Conservation (phyloP, 495 filamentous ascomycete genomes). For the Massariosphaeria phaeospora region DNA sequence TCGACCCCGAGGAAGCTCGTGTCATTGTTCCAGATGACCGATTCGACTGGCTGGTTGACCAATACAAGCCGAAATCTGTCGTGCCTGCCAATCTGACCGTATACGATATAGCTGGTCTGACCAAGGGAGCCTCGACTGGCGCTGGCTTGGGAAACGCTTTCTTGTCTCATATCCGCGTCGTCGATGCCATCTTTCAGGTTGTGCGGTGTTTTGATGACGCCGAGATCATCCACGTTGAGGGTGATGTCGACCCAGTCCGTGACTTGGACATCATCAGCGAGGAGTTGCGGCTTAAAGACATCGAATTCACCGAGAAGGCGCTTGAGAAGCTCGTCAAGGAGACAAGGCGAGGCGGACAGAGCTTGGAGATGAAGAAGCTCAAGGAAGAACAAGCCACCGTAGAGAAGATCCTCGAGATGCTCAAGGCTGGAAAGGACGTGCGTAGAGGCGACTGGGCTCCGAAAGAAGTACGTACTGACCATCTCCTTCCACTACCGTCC, state of each 20-base stretch:
- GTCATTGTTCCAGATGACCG: slow-evolving; percentile 96
- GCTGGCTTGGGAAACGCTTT: slow-evolving; percentile 97
- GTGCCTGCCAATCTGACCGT: slow-evolving; percentile 97
- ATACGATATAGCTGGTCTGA: slow-evolving; percentile 98
- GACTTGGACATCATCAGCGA: slow-evolving; percentile 96
- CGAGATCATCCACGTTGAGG: slow-evolving; percentile 99
- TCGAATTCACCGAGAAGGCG: slow-evolving; percentile 96
- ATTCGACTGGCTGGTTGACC: slow-evolving; percentile 90
- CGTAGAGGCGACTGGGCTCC: slow-evolving; percentile 81
- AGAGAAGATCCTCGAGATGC: slow-evolving; percentile 73
- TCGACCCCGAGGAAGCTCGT: slow-evolving; percentile 96
- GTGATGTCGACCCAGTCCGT: slow-evolving; percentile 89
- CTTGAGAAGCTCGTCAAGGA: slow-evolving; percentile 85
- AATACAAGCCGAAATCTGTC: slow-evolving; percentile 93
- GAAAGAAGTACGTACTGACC: slow-evolving; percentile 76
- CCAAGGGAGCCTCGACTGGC: slow-evolving; percentile 91
- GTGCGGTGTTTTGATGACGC: slow-evolving; percentile 99
- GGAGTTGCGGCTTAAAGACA: slow-evolving; percentile 96
- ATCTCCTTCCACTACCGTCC: slow-evolving; percentile 21
- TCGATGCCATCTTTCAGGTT: slow-evolving; percentile 99
- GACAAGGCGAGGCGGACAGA: slow-evolving; percentile 89
- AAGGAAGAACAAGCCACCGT: slow-evolving; percentile 92
- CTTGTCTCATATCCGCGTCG: slow-evolving; percentile 96
- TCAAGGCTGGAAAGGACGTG: slow-evolving; percentile 87
- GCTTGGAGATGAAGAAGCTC: slow-evolving; percentile 95